Evolutionary conservation across 2,329 filamentous ascomycete species (phyloP), one percentile per base, ranked within the genome.

Genomic region (Pestalotiopsis sp.): DNA sequence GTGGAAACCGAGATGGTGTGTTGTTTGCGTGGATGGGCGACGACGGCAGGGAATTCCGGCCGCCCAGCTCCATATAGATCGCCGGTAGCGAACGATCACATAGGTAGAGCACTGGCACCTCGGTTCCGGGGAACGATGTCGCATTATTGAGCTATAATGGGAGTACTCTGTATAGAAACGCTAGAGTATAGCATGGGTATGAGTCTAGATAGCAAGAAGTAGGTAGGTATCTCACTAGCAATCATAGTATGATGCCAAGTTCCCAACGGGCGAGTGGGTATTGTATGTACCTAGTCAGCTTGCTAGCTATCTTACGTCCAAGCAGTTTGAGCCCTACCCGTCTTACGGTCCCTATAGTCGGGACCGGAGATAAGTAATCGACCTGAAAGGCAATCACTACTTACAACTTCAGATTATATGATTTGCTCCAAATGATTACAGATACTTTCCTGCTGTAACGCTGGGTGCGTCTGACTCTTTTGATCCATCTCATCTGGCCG

Each of bases 311-410:
- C 25, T 31, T 61, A 61, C 59, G 59, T 61, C 59, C 7, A 61
- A 38, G 31, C 59, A 25, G 45, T 59, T 36, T 62, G 14, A 62
- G 59, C 59, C 59, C 31, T 62, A 62, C 59, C 59, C 59, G 59
- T 62, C 59, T 62, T 38, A 59, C 57, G 27, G 23, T 59, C 57
- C 57, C 57, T 36, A 13, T 38, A 20, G 59, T 41, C 31, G 36
- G 25, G 38, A 36, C 59, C 59, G 57, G 57, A 59, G 57, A 59
- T 58, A 58, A 58, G 56, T 58, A 27, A 23, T 58, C 56, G 20
- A 14, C 56, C 5, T 49, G 41, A 49, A 5, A 27, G 27, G 3
- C 27, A 27, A 27, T 27, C 27, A 27, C 27, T 5, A 27, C 27
- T 27, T 5, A 27, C 27, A 5, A 27, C 27, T 27, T 27, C 3